These are phyloP conservation scores for Trichoderma aggressivum DNA, from an alignment of 2,329 filamentous ascomycete genomes.

Conservation along the genomic window DNA sequence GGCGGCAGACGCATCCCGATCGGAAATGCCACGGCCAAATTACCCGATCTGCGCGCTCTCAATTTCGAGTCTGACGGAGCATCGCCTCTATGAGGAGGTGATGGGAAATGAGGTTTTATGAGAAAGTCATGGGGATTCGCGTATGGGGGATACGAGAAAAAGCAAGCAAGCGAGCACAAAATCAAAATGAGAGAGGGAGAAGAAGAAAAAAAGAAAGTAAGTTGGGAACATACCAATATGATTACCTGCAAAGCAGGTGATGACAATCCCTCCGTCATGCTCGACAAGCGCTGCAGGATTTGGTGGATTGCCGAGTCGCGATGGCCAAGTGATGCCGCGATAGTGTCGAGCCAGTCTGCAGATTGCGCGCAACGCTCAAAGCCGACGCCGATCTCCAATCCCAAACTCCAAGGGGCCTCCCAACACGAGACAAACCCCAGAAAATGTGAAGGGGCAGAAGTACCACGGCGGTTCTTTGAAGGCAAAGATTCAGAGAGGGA, in stretches of 20 bases:
- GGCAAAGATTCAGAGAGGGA: background rate
- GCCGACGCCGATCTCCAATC: background rate
- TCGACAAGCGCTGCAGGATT: background rate
- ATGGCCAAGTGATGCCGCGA: background rate
- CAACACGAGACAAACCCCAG: background rate
- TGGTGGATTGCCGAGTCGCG: background rate
- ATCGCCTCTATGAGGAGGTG: background rate
- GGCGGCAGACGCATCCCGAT: slow-evolving; percentile 17
- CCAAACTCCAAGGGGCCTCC: background rate
- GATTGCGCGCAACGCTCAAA: slow-evolving; percentile 6
- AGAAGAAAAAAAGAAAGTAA: background rate
- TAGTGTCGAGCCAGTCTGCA: slow-evolving; percentile 1
- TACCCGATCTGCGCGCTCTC: slow-evolving; percentile 15
- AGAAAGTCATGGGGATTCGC: background rate
- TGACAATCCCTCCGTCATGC: slow-evolving; percentile 26
- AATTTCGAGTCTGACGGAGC: slow-evolving; percentile 4
- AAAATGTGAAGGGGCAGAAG: background rate
- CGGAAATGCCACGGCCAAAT: slow-evolving; percentile 18
- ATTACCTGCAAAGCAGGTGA: slow-evolving; percentile 67
- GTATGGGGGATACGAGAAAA: background rate
- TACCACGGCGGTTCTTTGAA: background rate
- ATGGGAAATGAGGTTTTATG: background rate
- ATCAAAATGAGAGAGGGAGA: background rate
- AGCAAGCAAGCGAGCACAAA: background rate
- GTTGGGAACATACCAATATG: slow-evolving; percentile 60